Conservation (phyloP, 2,329 filamentous ascomycete species). For the Pezicula carpinea region DNA sequence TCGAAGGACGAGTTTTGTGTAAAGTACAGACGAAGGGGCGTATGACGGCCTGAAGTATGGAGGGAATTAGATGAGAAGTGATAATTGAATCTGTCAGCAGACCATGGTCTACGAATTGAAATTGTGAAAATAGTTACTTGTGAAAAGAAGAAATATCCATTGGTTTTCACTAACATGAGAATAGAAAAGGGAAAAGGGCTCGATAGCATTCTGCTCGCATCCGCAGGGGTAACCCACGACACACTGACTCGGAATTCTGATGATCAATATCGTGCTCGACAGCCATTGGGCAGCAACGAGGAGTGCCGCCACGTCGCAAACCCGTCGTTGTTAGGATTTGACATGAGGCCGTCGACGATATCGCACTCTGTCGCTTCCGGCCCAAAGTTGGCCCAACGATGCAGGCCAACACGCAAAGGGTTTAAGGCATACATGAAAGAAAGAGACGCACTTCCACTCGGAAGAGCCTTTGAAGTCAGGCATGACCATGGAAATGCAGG, state of each 20-base stretch:
- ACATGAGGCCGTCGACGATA: conserved; percentile 17
- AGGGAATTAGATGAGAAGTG: conserved; percentile 9
- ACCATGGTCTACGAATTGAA: conserved; percentile 13
- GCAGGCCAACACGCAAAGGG: conserved; percentile 20
- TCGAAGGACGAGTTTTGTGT: conserved; percentile 8
- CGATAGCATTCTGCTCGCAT: conserved; percentile 5
- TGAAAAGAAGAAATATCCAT: conserved; percentile 13
- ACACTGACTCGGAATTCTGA: conserved; percentile 18
- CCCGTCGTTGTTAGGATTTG: not conserved
- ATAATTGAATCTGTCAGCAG: conserved; percentile 9
- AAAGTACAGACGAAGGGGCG: conserved; percentile 6
- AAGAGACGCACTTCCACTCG: not conserved
- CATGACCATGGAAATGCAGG: conserved; percentile 15
- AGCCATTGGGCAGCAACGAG: conserved; percentile 20
- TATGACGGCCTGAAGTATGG: conserved; percentile 6
- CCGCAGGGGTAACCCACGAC: conserved; percentile 20
- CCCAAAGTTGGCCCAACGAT: conserved; percentile 21
- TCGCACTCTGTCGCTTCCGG: conserved; percentile 18
- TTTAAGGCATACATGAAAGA: conserved; percentile 13
- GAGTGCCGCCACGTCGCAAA: conserved; percentile 27
- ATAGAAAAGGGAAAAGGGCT: conserved; percentile 9
- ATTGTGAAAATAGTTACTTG: conserved; percentile 9
- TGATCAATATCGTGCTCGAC: conserved; percentile 25
- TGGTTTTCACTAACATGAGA: conserved; percentile 13
- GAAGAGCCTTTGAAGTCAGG: conserved; percentile 14